Evolutionary conservation across 257 asterid species (phyloP), one percentile per base, ranked within the genome.

Genomic region (Jacaranda copaia): DNA sequence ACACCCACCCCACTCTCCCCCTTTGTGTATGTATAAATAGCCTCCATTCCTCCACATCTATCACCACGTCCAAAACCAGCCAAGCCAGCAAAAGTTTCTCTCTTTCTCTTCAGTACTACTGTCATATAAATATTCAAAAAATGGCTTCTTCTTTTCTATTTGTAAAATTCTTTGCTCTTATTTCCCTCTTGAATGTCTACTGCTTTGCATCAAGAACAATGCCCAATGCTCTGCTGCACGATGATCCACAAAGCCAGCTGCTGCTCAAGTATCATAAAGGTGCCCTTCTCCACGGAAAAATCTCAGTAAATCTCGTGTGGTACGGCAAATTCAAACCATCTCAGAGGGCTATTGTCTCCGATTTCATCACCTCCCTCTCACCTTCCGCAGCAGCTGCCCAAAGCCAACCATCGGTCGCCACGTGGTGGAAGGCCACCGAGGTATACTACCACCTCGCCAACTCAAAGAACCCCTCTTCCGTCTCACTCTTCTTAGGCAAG

Each of bases 281-380:
- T 42, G 42, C 89, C n/a, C 96, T 91, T 15, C 91, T 91, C 8
- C 69, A 60, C 5, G 97, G 15, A 25, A 3, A 40, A 16, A 66
- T 42, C 39, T 18, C 39, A 87, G 89, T 2, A 83, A 74, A 79
- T 83, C 66, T 89, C 6, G 85, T 91, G 0, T 91, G 92, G 93
- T 91, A 91, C 77, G 97, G 97, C 15, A 85, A 88, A 5, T 89
- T 89, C 87, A 86, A 82, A 42, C 87, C 97, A 1, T 72, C 93
- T 51, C 97, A 92, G 45, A 85, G 85, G 60, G 87, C 95, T 1
- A 84, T 92, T 39, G 78, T 92, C 46, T 67, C 94, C 5, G 96
- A 90, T 70, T 92, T 90, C 89, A 75, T 92, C 38, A 63, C 89
- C 46, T 92, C 96, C 0, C 80, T 92, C 4, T 81, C 91, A 0